A percentile compares a stretch with the other conserved stretches of the same genome.
These are phyloP conservation scores for Striga asiatica DNA, from an alignment of 257 asterid species.

Conservation along the genomic window DNA sequence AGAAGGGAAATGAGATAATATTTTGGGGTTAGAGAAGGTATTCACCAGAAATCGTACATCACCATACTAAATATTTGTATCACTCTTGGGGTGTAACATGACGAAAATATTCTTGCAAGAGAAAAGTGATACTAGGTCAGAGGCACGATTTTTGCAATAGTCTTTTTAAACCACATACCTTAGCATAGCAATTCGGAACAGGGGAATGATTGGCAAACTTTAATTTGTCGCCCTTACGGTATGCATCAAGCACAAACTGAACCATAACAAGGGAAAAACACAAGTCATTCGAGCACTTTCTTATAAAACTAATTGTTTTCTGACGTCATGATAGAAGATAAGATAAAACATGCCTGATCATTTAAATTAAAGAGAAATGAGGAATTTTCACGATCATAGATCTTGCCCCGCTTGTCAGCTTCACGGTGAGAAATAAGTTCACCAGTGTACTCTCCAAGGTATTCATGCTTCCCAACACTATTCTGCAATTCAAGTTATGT, in stretches of 20 bases:
- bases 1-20: no score
- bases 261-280: slow-evolving; percentile 2
- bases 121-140: background rate
- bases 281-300: slow-evolving; percentile 1
- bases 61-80: no score
- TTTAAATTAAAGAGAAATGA: slow-evolving; percentile 84
- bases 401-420: slow-evolving; percentile 99
- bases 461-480: slow-evolving; percentile 79
- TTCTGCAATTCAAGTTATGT: slow-evolving; percentile 42
- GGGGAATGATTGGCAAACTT: slow-evolving; percentile 95
- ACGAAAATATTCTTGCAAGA: background rate
- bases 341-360: slow-evolving; percentile 55
- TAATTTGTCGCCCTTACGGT: slow-evolving; percentile 80
- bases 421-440: slow-evolving; percentile 91
- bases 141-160: background rate
- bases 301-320: background rate
- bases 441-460: slow-evolving; percentile 96
- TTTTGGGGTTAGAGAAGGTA: no score
- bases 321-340: background rate
- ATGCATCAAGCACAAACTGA: slow-evolving; percentile 94
- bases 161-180: slow-evolving; percentile 32
- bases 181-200: slow-evolving; percentile 86
- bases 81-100: background rate
- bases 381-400: slow-evolving; percentile 88
- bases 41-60: no score